phyloP scores from a whole-genome alignment of 768 basidiomycete species.

The Leccinum boreale region DNA sequence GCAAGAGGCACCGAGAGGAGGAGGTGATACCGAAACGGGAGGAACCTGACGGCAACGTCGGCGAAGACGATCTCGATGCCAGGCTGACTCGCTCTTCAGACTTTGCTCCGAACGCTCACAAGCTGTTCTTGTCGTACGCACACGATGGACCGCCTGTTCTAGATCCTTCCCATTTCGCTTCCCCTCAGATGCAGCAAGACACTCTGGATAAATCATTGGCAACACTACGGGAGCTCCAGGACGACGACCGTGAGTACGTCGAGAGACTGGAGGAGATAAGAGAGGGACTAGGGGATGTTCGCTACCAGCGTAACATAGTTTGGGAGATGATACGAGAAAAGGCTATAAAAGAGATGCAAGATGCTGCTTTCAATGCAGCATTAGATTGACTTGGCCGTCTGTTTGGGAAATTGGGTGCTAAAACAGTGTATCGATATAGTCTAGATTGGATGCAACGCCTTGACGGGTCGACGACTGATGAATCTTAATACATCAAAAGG shows the following conservation, averaged over 20 bases:
- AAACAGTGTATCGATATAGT: conserved; percentile 1
- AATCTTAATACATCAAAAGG: neutral
- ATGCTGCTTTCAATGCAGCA: conserved; percentile 45
- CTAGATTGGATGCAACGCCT: neutral
- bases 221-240: conserved; percentile 74
- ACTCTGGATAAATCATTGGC: conserved; percentile 73
- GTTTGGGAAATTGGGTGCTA: neutral
- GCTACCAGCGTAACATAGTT: conserved; percentile 65
- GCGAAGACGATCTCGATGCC: conserved; percentile 37
- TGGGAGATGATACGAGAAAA: conserved; percentile 77
- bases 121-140: conserved; percentile 58
- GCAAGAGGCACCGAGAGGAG: conserved; percentile 32
- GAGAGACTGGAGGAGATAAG: conserved; percentile 83
- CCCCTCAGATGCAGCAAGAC: conserved; percentile 64
- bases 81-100: conserved; percentile 62
- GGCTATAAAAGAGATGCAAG: conserved; percentile 73
- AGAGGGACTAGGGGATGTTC: conserved; percentile 73
- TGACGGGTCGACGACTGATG: neutral
- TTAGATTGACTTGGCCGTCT: conserved; percentile 20
- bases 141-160: conserved; percentile 45
- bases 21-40: conserved; percentile 64
- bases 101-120: conserved; percentile 61
- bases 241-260: conserved; percentile 84
- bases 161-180: conserved; percentile 62
- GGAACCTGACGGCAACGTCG: conserved; percentile 57